Percentiles rank a stretch among this genome's conserved stretches.
Evolutionary conservation across 768 basidiomycete genomes (phyloP).

Genomic region (Suillus tomentosus): DNA sequence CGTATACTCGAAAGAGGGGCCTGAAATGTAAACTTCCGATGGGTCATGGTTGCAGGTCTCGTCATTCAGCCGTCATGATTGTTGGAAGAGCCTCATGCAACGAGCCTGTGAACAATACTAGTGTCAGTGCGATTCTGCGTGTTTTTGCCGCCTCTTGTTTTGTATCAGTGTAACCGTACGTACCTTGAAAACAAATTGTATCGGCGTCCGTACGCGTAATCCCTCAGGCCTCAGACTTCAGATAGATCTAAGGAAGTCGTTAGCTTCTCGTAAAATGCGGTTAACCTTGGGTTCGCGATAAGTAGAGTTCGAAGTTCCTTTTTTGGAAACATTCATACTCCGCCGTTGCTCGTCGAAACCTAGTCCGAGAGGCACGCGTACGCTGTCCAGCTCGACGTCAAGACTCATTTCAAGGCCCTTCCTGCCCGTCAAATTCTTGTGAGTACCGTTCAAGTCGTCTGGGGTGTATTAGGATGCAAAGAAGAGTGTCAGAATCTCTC

Average conservation of each 20-base stretch:
- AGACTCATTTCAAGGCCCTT: slow-evolving; percentile 34
- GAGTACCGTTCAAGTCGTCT: slow-evolving; percentile 21
- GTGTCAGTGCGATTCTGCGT: background rate
- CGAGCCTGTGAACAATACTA: background rate
- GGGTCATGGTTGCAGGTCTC: background rate
- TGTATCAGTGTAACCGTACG: background rate
- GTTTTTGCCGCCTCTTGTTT: background rate
- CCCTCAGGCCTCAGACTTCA: background rate
- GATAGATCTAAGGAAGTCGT: background rate
- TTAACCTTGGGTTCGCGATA: background rate
- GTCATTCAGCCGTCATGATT: background rate
- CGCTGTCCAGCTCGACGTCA: slow-evolving; percentile 40
- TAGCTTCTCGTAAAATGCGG: background rate
- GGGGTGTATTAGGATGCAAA: slow-evolving; percentile 13
- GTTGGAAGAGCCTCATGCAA: background rate
- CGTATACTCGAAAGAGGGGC: background rate
- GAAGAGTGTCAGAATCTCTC: slow-evolving; percentile 7
- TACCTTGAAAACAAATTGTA: background rate
- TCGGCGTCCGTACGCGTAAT: background rate
- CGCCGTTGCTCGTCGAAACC: slow-evolving; percentile 17
- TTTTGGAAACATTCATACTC: slow-evolving; percentile 23
- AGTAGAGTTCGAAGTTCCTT: background rate
- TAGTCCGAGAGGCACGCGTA: slow-evolving; percentile 19
- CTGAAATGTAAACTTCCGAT: background rate
- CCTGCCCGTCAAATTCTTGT: slow-evolving; percentile 24